phyloP scores from a whole-genome alignment of 768 basidiomycete genomes.

The Trametes cubensis region DNA sequence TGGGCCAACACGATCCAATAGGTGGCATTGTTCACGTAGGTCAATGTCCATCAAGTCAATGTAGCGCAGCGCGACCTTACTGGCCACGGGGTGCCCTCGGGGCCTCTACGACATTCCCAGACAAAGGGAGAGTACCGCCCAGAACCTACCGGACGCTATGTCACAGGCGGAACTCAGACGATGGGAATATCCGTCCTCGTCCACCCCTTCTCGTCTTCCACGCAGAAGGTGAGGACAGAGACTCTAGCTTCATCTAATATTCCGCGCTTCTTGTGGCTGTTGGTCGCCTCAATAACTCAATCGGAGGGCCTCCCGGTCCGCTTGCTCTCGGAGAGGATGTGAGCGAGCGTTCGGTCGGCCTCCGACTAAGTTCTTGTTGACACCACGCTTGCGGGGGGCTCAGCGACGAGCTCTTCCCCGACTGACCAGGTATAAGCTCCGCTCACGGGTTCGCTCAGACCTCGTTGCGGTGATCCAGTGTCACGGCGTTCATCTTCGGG shows the following conservation, averaged over 20 bases:
- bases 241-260: neutral
- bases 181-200: constrained; percentile 10
- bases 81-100: too few relatives aligned
- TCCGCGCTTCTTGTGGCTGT: constrained; percentile 11
- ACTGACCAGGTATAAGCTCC: neutral
- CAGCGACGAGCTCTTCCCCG: neutral
- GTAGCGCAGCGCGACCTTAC: too few relatives aligned
- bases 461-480: too few relatives aligned
- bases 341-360: neutral
- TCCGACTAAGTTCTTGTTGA: constrained; percentile 1
- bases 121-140: neutral
- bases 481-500: too few relatives aligned
- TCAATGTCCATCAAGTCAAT: too few relatives aligned
- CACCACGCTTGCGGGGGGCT: neutral
- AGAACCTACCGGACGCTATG: constrained; percentile 7
- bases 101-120: neutral
- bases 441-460: neutral
- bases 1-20: too few relatives aligned
- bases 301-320: constrained; percentile 13
- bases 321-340: constrained; percentile 1
- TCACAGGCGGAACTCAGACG: constrained; percentile 6
- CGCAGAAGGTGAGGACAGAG: neutral
- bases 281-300: constrained; percentile 17
- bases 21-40: too few relatives aligned
- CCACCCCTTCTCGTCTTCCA: constrained; percentile 12